Conservation (phyloP, 305 asterid genomes). For the Fraxinus platypoda region DNA sequence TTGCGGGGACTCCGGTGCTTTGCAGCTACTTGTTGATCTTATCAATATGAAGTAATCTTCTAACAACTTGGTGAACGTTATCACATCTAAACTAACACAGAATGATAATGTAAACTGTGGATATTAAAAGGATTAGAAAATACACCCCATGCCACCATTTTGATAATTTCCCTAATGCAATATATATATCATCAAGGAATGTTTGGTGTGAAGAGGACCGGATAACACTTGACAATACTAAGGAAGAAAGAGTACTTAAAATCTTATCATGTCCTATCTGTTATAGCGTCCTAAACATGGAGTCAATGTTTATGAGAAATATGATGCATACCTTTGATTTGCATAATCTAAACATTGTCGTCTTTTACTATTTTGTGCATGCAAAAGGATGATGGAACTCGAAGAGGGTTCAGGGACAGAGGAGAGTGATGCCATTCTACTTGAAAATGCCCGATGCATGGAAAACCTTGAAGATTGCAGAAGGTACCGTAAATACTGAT, state of each 20-base stretch:
- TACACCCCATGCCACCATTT: neutral
- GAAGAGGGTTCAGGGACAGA: constrained; percentile 90
- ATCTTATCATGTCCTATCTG: neutral
- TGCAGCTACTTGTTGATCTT: constrained; percentile 87
- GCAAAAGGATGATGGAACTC: constrained; percentile 65
- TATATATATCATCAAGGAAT: neutral
- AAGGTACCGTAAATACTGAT: constrained; percentile 35
- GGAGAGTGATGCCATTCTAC: constrained; percentile 56
- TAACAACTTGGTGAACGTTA: neutral
- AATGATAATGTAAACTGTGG: neutral
- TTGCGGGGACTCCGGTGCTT: constrained; percentile 83
- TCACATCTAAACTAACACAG: neutral
- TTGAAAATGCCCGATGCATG: constrained; percentile 30
- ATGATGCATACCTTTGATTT: neutral
- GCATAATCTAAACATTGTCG: neutral
- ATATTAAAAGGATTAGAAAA: neutral
- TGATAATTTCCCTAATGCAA: neutral
- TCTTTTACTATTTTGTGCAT: constrained; percentile 9
- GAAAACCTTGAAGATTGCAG: constrained; percentile 27
- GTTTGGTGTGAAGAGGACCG: neutral
- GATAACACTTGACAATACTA: neutral
- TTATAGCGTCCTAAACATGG: neutral
- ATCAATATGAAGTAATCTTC: constrained; percentile 68
- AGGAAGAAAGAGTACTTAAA: neutral
- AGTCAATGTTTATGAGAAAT: neutral